A percentile compares a stretch with the other conserved stretches of the same genome.
These are phyloP conservation scores for Cardamine chenopodiifolia DNA, from an alignment of 345 rosid genomes.

Conservation along the genomic window DNA sequence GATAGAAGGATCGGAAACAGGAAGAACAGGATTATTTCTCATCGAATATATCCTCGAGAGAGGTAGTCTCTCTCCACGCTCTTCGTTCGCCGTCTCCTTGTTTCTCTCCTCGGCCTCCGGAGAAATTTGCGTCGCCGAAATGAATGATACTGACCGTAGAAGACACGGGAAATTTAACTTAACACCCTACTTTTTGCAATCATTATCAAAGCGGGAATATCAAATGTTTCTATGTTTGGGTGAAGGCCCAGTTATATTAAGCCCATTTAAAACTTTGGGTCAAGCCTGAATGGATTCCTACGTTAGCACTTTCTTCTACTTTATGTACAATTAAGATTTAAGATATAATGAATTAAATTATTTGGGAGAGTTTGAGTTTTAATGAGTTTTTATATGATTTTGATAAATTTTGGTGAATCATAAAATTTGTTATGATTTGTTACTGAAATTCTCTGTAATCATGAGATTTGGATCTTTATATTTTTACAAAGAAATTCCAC, in stretches of 20 bases:
- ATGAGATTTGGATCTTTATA: too few species aligned
- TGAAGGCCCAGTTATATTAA: slow-evolving; percentile 28
- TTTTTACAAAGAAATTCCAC: too few species aligned
- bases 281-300: background rate
- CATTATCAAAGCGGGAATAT: background rate
- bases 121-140: slow-evolving; percentile 22
- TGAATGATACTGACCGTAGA: slow-evolving; percentile 38
- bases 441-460: too few species aligned
- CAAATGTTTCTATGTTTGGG: slow-evolving; percentile 15
- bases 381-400: too few species aligned
- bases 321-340: background rate
- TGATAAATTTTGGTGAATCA: too few species aligned
- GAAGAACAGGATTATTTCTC: slow-evolving; percentile 58
- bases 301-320: background rate
- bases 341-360: too few species aligned
- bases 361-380: too few species aligned
- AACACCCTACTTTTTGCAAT: slow-evolving; percentile 11
- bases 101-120: slow-evolving; percentile 20
- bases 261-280: background rate
- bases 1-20: slow-evolving; percentile 61
- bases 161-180: slow-evolving; percentile 36
- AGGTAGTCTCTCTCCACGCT: slow-evolving; percentile 43
- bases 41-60: slow-evolving; percentile 54
- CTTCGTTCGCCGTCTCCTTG: slow-evolving; percentile 28
- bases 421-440: too few species aligned